Evolutionary conservation across 108 stramenopile species (phyloP).

Genomic region (Chaetoceros tenuissimus): DNA sequence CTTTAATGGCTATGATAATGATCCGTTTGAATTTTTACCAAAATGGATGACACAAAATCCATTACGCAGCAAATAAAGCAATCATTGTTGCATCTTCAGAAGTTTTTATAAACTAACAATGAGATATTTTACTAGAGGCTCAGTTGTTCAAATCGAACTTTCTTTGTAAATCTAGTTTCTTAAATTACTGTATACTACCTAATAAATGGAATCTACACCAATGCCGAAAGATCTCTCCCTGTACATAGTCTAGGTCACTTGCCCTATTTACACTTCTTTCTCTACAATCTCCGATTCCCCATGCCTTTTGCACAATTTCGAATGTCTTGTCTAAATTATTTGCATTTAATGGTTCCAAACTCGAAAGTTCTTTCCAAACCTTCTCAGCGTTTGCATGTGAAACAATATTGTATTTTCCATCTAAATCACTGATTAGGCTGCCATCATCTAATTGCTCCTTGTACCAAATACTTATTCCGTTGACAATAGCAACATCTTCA

Average conservation of each 20-base stretch:
- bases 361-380: neutral
- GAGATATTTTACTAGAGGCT: too few relatives aligned
- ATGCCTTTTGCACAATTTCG: neutral
- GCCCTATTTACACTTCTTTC: too few relatives aligned
- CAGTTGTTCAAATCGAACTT: too few relatives aligned
- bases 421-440: neutral
- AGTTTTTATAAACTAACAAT: too few relatives aligned
- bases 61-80: slow-evolving; percentile 25
- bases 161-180: too few relatives aligned
- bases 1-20: slow-evolving; percentile 23
- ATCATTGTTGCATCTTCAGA: too few relatives aligned
- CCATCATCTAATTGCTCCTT: neutral
- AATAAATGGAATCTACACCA: too few relatives aligned
- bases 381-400: neutral
- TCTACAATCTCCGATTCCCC: neutral
- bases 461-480: neutral
- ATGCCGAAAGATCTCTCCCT: too few relatives aligned
- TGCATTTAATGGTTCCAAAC: neutral
- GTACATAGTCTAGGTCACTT: too few relatives aligned
- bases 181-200: too few relatives aligned
- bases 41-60: slow-evolving; percentile 43
- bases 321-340: neutral
- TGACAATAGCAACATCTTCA: neutral
- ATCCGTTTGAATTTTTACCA: slow-evolving; percentile 46
- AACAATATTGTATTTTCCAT: neutral